A percentile compares a stretch with the other conserved stretches of the same genome.
These are phyloP conservation scores for Anthracocystis walkeri DNA, from an alignment of 1,284 basidiomycete genomes.

Conservation along the genomic window DNA sequence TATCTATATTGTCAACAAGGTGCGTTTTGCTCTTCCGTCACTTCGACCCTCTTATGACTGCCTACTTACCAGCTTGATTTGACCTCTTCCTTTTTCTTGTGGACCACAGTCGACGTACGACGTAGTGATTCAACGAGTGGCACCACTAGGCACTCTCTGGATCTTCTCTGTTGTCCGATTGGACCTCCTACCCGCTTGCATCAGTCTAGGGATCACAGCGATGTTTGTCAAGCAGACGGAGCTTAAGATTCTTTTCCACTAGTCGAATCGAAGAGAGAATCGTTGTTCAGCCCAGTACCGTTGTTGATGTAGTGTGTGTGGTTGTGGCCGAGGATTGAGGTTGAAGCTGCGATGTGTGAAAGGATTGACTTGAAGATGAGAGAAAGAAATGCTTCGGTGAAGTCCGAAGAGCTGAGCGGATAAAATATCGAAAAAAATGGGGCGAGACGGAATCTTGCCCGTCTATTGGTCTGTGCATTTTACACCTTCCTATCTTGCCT, in stretches of 20 bases:
- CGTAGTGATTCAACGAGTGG: conserved; percentile 64
- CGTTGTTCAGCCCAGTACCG: background rate
- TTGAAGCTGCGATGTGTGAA: background rate
- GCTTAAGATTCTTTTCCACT: conserved; percentile 43
- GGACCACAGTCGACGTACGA: conserved; percentile 56
- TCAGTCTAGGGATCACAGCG: conserved; percentile 62
- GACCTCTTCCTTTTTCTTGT: background rate
- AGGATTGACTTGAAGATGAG: background rate
- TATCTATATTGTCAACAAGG: conserved; percentile 62
- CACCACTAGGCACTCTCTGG: conserved; percentile 70
- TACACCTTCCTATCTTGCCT: background rate
- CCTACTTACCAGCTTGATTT: background rate
- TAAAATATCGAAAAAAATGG: conserved; percentile 5
- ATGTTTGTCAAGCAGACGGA: conserved; percentile 38
- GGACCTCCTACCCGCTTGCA: conserved; percentile 60
- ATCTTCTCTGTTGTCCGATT: conserved; percentile 67
- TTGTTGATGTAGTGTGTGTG: background rate
- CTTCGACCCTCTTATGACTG: too few species aligned
- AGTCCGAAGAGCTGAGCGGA: conserved; percentile 14
- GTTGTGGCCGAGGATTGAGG: background rate
- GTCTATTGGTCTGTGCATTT: conserved; percentile 25
- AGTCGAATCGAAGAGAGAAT: background rate
- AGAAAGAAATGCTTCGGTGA: conserved; percentile 17
- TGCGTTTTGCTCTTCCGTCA: conserved; percentile 19
- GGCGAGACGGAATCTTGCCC: conserved; percentile 13